Conservation (phyloP, 2,329 filamentous ascomycete species). For the Botrytis porri region DNA sequence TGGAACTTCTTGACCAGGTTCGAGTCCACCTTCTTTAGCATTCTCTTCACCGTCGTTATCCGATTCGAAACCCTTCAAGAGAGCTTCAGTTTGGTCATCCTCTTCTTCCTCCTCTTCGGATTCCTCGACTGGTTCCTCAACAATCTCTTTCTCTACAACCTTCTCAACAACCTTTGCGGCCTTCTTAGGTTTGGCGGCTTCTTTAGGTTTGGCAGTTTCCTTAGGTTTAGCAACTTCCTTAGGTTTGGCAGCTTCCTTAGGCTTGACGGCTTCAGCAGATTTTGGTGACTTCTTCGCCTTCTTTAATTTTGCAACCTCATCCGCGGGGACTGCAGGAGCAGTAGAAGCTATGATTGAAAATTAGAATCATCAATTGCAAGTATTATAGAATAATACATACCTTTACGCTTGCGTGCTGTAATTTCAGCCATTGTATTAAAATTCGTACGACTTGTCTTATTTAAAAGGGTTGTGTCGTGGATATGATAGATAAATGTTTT, state of each 20-base stretch:
- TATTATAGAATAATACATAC: slow-evolving; percentile 34
- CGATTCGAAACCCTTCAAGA: slow-evolving; percentile 52
- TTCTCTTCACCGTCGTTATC: slow-evolving; percentile 43
- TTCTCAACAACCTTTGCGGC: slow-evolving; percentile 20
- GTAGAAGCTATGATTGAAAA: slow-evolving; percentile 18
- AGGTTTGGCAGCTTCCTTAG: background rate
- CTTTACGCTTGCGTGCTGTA: slow-evolving; percentile 55
- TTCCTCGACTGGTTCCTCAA: slow-evolving; percentile 13
- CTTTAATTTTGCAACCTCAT: slow-evolving; percentile 38
- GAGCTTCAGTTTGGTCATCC: slow-evolving; percentile 52
- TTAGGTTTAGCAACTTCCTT: slow-evolving; percentile 33
- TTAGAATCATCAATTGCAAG: slow-evolving; percentile 11
- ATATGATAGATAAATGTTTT: background rate
- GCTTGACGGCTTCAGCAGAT: slow-evolving; percentile 7
- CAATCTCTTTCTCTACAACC: slow-evolving; percentile 24
- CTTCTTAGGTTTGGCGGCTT: slow-evolving; percentile 24
- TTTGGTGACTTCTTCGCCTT: slow-evolving; percentile 41
- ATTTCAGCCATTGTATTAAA: slow-evolving; percentile 38
- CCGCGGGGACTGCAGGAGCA: slow-evolving; percentile 40
- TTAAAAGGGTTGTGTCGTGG: background rate
- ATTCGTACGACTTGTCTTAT: too few species aligned
- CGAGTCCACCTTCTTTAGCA: slow-evolving; percentile 34
- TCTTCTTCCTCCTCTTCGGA: slow-evolving; percentile 38
- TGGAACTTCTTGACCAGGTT: slow-evolving; percentile 43
- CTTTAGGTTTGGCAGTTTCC: slow-evolving; percentile 34